phyloP scores from a whole-genome alignment of 768 basidiomycete species.

The Lactarius deliciosus region DNA sequence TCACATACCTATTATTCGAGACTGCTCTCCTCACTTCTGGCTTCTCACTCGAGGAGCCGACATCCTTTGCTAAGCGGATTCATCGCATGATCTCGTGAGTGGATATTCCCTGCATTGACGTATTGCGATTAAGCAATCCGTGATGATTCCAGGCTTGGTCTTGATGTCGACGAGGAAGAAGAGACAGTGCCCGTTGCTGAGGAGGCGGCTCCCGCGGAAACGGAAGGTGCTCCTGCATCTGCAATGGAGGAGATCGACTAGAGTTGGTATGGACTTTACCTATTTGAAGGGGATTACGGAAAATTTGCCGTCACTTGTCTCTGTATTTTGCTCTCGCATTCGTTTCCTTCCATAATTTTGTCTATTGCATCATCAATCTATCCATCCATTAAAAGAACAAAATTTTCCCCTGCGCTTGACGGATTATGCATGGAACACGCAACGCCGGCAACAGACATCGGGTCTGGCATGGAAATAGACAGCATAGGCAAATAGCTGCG shows the following conservation, averaged over 20 bases:
- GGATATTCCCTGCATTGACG: conserved; percentile 5
- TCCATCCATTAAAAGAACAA: conserved; percentile 22
- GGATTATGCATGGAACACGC: neutral
- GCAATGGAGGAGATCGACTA: conserved; percentile 98
- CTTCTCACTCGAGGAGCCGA: conserved; percentile 94
- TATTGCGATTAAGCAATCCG: neutral
- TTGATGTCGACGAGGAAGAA: conserved; percentile 68
- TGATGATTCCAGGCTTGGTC: conserved; percentile 55
- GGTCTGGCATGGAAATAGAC: neutral
- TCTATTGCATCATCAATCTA: conserved; percentile 26
- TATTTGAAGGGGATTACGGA: conserved; percentile 11
- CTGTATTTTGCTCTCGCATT: conserved; percentile 24
- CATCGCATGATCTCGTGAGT: conserved; percentile 91
- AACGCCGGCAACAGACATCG: neutral
- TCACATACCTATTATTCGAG: conserved; percentile 96
- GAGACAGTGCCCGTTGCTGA: conserved; percentile 48
- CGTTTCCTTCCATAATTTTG: conserved; percentile 13
- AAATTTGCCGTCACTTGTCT: conserved; percentile 15
- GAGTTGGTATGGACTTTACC: conserved; percentile 28
- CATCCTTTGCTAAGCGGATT: conserved; percentile 93
- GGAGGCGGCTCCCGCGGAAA: conserved; percentile 49
- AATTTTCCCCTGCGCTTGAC: neutral
- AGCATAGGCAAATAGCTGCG: neutral
- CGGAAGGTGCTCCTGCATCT: conserved; percentile 65
- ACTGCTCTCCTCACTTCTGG: conserved; percentile 93